Percentiles rank a stretch among this genome's conserved stretches.
Conservation (phyloP, 2,329 filamentous ascomycete species). For the Sphaerulina musiva region DNA sequence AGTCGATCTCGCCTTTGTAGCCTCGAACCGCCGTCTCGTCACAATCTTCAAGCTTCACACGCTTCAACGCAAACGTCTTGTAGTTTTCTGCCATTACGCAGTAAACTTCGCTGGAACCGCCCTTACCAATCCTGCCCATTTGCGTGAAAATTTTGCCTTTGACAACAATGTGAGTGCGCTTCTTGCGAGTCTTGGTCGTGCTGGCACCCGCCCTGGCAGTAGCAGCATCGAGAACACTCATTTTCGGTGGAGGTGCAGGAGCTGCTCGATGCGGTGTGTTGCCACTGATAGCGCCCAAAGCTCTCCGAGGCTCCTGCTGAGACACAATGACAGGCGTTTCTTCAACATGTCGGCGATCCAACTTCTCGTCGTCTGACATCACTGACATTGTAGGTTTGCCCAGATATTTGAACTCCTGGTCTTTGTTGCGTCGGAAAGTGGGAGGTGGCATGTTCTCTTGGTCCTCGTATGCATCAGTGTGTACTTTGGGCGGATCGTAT, state of each 20-base stretch:
- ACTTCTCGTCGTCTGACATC: slow-evolving; percentile 42
- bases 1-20: slow-evolving; percentile 91
- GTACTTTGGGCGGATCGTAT: slow-evolving; percentile 42
- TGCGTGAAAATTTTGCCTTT: slow-evolving; percentile 89
- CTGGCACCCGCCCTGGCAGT: slow-evolving; percentile 76
- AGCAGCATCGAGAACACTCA: slow-evolving; percentile 89
- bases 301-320: slow-evolving; percentile 37
- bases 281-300: slow-evolving; percentile 50
- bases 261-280: slow-evolving; percentile 74
- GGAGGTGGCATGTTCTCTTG: slow-evolving; percentile 79
- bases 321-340: slow-evolving; percentile 36
- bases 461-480: slow-evolving; percentile 60
- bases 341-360: slow-evolving; percentile 37
- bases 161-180: slow-evolving; percentile 74
- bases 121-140: slow-evolving; percentile 82
- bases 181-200: slow-evolving; percentile 66
- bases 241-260: slow-evolving; percentile 78
- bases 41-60: slow-evolving; percentile 82
- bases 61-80: slow-evolving; percentile 88
- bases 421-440: slow-evolving; percentile 58
- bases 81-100: slow-evolving; percentile 95
- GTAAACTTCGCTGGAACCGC: slow-evolving; percentile 91
- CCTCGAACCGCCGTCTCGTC: slow-evolving; percentile 78
- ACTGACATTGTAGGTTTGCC: slow-evolving; percentile 52
- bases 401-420: slow-evolving; percentile 48